Conservation (phyloP, 306 rosid genomes). For the Fagus sylvatica region DNA sequence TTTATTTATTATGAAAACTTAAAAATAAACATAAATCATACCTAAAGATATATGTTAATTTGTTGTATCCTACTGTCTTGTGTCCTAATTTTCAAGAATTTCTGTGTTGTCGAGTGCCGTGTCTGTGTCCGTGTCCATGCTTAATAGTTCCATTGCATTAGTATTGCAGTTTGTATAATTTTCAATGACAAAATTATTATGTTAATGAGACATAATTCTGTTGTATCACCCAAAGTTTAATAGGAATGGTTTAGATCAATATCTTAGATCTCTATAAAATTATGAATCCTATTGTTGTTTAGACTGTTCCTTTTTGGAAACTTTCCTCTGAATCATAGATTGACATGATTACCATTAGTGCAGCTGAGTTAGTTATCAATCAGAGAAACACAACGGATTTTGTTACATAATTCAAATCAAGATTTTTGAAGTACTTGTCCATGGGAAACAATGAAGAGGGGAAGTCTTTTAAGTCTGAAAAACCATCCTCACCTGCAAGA, state of each 20-base stretch:
- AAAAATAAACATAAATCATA: too few species aligned
- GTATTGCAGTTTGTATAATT: background rate
- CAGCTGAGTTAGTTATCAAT: slow-evolving; percentile 26
- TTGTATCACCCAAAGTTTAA: background rate
- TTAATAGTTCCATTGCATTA: background rate
- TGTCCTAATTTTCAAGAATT: too few species aligned
- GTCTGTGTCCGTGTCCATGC: too few species aligned
- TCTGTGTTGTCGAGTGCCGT: too few species aligned
- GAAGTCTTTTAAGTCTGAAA: slow-evolving; percentile 61
- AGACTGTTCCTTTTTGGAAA: background rate
- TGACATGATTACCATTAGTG: slow-evolving; percentile 20
- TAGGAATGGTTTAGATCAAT: background rate
- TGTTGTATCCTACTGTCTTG: too few species aligned
- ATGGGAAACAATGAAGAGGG: slow-evolving; percentile 86
- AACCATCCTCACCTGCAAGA: slow-evolving; percentile 62
- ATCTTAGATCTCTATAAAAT: background rate
- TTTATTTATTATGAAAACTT: too few species aligned
- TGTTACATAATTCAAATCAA: background rate
- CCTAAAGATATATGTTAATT: too few species aligned
- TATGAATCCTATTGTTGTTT: background rate
- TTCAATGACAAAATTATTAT: background rate
- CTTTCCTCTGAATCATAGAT: slow-evolving; percentile 12
- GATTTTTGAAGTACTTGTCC: slow-evolving; percentile 19
- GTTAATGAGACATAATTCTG: background rate
- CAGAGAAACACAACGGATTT: slow-evolving; percentile 21